Percentiles rank a stretch among this genome's conserved stretches.
Evolutionary conservation across 2,329 filamentous ascomycete genomes (phyloP).

Genomic region (Cryphonectria carpinicola): DNA sequence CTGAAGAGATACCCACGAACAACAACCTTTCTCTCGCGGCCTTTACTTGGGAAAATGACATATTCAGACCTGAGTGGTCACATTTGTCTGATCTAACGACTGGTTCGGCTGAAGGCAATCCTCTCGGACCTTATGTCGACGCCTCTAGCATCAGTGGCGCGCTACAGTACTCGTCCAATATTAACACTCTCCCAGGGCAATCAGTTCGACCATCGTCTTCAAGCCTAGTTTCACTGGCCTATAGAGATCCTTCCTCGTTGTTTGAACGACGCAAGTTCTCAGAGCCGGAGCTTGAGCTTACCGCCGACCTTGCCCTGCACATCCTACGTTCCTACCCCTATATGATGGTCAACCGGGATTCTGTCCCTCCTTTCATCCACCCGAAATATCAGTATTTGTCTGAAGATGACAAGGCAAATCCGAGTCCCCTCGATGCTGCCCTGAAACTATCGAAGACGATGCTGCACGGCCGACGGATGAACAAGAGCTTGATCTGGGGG

Average conservation of each 20-base stretch:
- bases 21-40: constrained; percentile 7
- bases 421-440: constrained; percentile 17
- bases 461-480: constrained; percentile 19
- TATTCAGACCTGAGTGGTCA: constrained; percentile 12
- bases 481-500: constrained; percentile 22
- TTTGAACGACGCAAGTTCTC: constrained; percentile 20
- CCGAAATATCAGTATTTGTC: constrained; percentile 14
- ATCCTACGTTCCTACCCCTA: constrained; percentile 22
- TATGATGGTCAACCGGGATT: constrained; percentile 18
- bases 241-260: constrained; percentile 19
- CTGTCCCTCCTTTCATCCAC: constrained; percentile 22
- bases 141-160: constrained; percentile 4
- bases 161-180: constrained; percentile 12
- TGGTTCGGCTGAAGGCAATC: constrained; percentile 8
- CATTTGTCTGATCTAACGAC: constrained; percentile 7
- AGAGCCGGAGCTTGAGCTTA: constrained; percentile 13
- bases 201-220: constrained; percentile 13
- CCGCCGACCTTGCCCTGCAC: constrained; percentile 22
- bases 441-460: constrained; percentile 19
- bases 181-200: constrained; percentile 1
- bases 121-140: constrained; percentile 6
- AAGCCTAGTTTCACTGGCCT: constrained; percentile 10
- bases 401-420: constrained; percentile 8
- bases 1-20: constrained; percentile 9
- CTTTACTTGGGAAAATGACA: constrained; percentile 12